Evolutionary conservation across 192 early-diverging fungal species (phyloP).

Genomic region (Coemansia sp.): DNA sequence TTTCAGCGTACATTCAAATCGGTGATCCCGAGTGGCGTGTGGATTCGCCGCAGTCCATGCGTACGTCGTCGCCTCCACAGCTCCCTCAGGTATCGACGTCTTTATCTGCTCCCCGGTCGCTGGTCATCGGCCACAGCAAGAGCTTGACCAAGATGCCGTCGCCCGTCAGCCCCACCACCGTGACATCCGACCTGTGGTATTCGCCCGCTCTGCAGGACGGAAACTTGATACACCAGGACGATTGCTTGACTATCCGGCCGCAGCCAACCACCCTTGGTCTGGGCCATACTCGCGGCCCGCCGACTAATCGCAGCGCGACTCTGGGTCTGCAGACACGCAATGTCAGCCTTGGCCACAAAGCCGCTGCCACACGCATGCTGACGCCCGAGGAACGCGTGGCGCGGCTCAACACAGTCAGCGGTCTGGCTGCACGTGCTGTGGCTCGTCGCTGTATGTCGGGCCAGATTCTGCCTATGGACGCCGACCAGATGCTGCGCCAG

Average conservation of each 20-base stretch:
- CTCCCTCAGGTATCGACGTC: constrained; percentile 12
- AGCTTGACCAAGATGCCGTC: constrained; percentile 27
- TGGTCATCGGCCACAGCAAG: neutral
- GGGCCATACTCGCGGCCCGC: constrained; percentile 1
- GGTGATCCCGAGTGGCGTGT: constrained; percentile 55
- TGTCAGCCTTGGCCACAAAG: neutral
- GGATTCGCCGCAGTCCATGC: constrained; percentile 38
- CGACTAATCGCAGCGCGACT: constrained; percentile 20
- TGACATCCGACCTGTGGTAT: constrained; percentile 1
- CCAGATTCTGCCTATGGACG: constrained; percentile 34
- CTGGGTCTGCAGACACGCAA: constrained; percentile 26
- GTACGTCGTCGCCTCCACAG: constrained; percentile 26
- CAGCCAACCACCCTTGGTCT: constrained; percentile 30
- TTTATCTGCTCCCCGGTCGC: neutral
- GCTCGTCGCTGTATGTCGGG: constrained; percentile 52
- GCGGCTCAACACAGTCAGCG: constrained; percentile 44
- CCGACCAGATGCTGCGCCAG: constrained; percentile 35
- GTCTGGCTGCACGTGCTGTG: constrained; percentile 51
- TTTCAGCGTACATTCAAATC: constrained; percentile 48
- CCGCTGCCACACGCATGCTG: constrained; percentile 19
- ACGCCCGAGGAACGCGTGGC: constrained; percentile 53
- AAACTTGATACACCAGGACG: neutral
- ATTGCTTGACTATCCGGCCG: neutral
- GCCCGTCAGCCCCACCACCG: constrained; percentile 26
- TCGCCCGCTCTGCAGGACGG: constrained; percentile 4